Evolutionary conservation across 2,329 filamentous ascomycete species (phyloP).

Genomic region (Mariannaea sp.): DNA sequence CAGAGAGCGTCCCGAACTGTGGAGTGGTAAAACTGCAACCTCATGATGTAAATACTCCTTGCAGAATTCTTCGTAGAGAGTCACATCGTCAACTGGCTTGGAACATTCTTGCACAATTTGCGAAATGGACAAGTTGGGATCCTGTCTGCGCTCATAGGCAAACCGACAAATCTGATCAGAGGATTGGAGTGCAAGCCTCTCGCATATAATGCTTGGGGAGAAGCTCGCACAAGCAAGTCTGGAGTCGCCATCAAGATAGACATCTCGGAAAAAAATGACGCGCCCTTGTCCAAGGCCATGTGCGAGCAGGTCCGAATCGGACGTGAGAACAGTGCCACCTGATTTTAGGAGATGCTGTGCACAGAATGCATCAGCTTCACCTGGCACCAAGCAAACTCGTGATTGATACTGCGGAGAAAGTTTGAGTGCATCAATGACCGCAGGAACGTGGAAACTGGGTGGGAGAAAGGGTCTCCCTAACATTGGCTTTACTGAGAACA

Average conservation of each 20-base stretch:
- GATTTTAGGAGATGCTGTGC: slow-evolving; percentile 63
- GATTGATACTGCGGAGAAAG: slow-evolving; percentile 47
- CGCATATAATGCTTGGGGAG: slow-evolving; percentile 45
- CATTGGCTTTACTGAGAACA: slow-evolving; percentile 35
- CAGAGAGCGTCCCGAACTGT: slow-evolving; percentile 13
- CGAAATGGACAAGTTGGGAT: slow-evolving; percentile 37
- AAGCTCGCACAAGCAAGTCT: slow-evolving; percentile 37
- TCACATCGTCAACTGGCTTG: slow-evolving; percentile 23
- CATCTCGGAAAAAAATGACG: slow-evolving; percentile 71
- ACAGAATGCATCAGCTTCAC: slow-evolving; percentile 85
- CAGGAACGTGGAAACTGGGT: slow-evolving; percentile 76
- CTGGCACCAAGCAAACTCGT: slow-evolving; percentile 67
- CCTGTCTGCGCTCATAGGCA: slow-evolving; percentile 44
- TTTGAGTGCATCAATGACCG: slow-evolving; percentile 73
- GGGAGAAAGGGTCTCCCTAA: slow-evolving; percentile 47
- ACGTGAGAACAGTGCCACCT: slow-evolving; percentile 69
- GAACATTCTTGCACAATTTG: slow-evolving; percentile 39
- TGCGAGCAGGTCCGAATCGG: slow-evolving; percentile 85
- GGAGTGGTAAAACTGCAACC: slow-evolving; percentile 23
- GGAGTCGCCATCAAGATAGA: slow-evolving; percentile 48
- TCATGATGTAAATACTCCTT: slow-evolving; percentile 40
- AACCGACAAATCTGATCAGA: slow-evolving; percentile 38
- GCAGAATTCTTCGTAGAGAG: slow-evolving; percentile 39
- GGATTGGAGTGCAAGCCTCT: slow-evolving; percentile 48
- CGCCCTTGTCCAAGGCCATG: slow-evolving; percentile 70